Evolutionary conservation across 371 early-diverging fungal species (phyloP).

Genomic region (Parasitella parasitica): DNA sequence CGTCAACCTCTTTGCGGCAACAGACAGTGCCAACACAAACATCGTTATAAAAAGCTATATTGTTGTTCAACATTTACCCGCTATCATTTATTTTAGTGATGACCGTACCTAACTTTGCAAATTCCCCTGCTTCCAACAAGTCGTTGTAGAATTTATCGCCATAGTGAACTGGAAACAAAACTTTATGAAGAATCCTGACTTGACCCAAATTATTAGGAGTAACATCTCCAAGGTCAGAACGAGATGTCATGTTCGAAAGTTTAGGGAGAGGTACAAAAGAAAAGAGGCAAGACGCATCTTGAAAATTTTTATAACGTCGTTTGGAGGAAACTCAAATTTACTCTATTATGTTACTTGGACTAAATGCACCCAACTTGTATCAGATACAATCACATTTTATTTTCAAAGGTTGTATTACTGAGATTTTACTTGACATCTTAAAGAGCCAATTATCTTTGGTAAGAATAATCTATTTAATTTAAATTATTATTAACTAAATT

Average conservation of each 20-base stretch:
- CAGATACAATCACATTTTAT: too few species aligned
- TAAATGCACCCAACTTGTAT: too few species aligned
- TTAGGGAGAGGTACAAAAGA: not conserved
- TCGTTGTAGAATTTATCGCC: constrained; percentile 78
- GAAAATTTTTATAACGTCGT: not conserved
- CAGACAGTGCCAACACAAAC: constrained; percentile 88
- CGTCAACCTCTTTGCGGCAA: constrained; percentile 69
- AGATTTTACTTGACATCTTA: too few species aligned
- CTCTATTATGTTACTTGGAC: too few species aligned
- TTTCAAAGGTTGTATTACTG: too few species aligned
- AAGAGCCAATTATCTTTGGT: too few species aligned
- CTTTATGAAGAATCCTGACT: constrained; percentile 75
- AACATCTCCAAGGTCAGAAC: constrained; percentile 55
- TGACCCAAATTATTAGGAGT: constrained; percentile 70
- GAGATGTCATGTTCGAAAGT: not conserved
- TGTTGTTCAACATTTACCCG: not conserved
- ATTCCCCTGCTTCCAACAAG: constrained; percentile 69
- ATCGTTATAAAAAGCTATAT: constrained; percentile 72
- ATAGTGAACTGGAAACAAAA: constrained; percentile 88
- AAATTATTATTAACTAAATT: too few species aligned
- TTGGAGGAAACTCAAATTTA: too few species aligned
- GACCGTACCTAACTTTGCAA: constrained; percentile 68
- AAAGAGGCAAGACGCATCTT: not conserved
- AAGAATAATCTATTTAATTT: too few species aligned
- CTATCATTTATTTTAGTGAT: not conserved